Conservation (phyloP, 768 basidiomycete genomes). For the Lactifluus volemus region DNA sequence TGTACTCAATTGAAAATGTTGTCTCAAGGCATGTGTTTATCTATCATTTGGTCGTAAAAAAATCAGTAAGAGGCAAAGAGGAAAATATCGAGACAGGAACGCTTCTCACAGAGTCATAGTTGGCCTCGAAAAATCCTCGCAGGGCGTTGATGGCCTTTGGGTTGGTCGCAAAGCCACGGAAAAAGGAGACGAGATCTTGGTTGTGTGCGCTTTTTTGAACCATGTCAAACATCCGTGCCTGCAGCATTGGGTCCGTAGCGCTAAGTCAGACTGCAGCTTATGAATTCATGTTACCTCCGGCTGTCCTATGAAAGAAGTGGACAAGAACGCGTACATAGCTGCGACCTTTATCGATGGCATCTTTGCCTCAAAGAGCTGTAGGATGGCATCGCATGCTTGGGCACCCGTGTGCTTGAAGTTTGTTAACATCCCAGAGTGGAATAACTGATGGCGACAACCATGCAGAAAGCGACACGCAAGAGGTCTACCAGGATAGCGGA, state of each 20-base stretch:
- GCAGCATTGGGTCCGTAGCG: conserved; percentile 45
- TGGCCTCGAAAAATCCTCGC: conserved; percentile 55
- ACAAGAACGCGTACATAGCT: conserved; percentile 45
- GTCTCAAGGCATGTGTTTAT: conserved; percentile 12
- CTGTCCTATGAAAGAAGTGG: neutral
- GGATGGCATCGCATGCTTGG: conserved; percentile 65
- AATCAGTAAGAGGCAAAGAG: neutral
- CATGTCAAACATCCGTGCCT: conserved; percentile 55
- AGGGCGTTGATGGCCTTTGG: conserved; percentile 42
- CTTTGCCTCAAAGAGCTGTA: conserved; percentile 58
- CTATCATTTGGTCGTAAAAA: neutral
- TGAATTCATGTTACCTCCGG: neutral
- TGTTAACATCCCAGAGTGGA: neutral
- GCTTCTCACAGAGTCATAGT: conserved; percentile 50
- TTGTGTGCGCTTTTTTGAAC: conserved; percentile 45
- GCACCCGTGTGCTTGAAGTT: conserved; percentile 51
- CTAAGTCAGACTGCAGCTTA: conserved; percentile 58
- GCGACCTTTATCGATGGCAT: conserved; percentile 66
- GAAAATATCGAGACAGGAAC: neutral
- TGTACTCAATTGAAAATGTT: conserved; percentile 9
- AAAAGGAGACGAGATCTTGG: conserved; percentile 59
- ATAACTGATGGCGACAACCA: conserved; percentile 30
- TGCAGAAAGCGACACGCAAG: conserved; percentile 43
- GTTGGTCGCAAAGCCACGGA: conserved; percentile 52
- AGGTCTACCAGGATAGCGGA: conserved; percentile 77